phyloP scores from a whole-genome alignment of 768 basidiomycete species.

The Mycena alexandri region DNA sequence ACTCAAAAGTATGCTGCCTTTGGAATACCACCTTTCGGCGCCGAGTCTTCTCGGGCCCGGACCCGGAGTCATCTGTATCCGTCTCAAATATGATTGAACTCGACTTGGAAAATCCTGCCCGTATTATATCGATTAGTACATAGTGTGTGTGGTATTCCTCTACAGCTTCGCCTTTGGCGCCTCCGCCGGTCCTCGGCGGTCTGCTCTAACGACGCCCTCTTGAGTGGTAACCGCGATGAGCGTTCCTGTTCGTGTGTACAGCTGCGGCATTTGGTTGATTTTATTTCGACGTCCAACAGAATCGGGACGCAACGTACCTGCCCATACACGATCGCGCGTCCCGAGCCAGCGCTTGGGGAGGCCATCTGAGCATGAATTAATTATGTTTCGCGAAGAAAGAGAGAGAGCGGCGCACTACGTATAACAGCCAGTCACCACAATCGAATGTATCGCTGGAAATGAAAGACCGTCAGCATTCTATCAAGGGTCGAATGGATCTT shows the following conservation, averaged over 20 bases:
- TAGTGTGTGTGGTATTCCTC: not conserved
- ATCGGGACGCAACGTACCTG: conserved; percentile 60
- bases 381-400: conserved; percentile 2
- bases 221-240: conserved; percentile 84
- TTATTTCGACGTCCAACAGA: not conserved
- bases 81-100: conserved; percentile 1
- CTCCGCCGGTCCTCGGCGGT: conserved; percentile 57
- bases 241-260: conserved; percentile 75
- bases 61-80: conserved; percentile 22
- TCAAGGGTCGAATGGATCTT: not conserved
- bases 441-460: conserved; percentile 73
- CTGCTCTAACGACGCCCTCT: conserved; percentile 81
- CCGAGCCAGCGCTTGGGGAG: conserved; percentile 73
- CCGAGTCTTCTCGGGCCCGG: conserved; percentile 11
- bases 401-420: conserved; percentile 66
- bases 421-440: conserved; percentile 85
- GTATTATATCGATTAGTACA: conserved; percentile 20
- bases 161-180: conserved; percentile 27
- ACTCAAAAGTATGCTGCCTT: conserved; percentile 33
- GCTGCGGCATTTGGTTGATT: conserved; percentile 49
- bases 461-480: conserved; percentile 9
- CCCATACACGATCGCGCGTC: conserved; percentile 78
- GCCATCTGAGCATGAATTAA: conserved; percentile 60
- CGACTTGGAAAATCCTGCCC: not conserved
- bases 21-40: conserved; percentile 15